Base-by-base conservation (phyloP, 2,329 filamentous ascomycete genomes). In the Colletotrichum viniferum region DNA sequence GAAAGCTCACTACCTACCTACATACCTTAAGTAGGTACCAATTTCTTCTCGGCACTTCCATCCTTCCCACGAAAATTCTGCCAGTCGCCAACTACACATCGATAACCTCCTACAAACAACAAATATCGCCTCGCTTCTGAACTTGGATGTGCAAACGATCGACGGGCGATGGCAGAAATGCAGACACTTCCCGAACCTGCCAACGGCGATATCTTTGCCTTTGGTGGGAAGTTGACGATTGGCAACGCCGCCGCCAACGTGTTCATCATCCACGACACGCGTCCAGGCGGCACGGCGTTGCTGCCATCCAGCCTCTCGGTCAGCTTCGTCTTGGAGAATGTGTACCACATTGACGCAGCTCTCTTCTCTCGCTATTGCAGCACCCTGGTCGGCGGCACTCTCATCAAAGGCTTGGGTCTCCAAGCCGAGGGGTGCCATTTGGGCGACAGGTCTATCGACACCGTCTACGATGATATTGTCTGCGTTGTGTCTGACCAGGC, bases 361-460 rank as follows among this genome's bases (percentile, higher is more conserved):
- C 55, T 66, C 12, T 56, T 73, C 21, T 21, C 30, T 26, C 38
- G 28, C 21, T 61, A 52, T 28, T 32, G 26, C 4, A 68, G n/a
- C 26, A 28, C 36, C 18, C 32, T 30, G 4, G 10, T 28, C 38
- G 63, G 28, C 16, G 69, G 73, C 4, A 75, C 28, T 18, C 26
- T 75, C 9, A 28, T 75, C 63, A 72, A 75, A 21, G 73, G 73
- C 12, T 32, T 75, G 5, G 69, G 69, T 3, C 70, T 72, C 13
- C 26, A 67, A 7, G 21, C 48, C 3, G 64, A 72, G 13, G 73
- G 69, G 13, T 58, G 56, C 28, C 55, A 9, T 14, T 30, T 30
- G 56, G 69, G 70, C 30, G 26, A 75, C 16, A 43, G 8, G 2
- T 48, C 24, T 5, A 7, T 75, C 21, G 58, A 68, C 9, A 75